phyloP scores from a whole-genome alignment of 805 yeast genomes.

The Wickerhamomyces strasburgensis region DNA sequence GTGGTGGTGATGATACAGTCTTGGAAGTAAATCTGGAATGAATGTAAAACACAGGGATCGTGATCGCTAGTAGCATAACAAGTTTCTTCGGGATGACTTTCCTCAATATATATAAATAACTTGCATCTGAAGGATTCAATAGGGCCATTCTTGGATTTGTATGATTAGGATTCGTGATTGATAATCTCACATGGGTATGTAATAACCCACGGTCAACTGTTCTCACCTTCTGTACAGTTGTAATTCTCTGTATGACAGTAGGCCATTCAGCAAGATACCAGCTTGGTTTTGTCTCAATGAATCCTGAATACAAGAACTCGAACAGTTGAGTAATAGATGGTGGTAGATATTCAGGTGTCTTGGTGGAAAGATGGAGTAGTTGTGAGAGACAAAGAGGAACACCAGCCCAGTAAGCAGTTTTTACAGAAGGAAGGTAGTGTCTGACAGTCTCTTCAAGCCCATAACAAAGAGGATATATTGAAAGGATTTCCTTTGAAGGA shows the following conservation, averaged over 20 bases:
- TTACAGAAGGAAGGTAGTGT: neutral
- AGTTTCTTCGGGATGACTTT: constrained; percentile 12
- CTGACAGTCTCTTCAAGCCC: constrained; percentile 12
- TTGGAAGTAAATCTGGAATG: neutral
- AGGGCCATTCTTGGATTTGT: constrained; percentile 9
- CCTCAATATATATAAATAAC: constrained; percentile 3
- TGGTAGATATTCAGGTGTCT: constrained; percentile 16
- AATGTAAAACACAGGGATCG: constrained; percentile 11
- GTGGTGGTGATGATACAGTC: neutral
- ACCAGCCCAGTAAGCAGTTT: constrained; percentile 12
- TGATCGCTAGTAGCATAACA: neutral
- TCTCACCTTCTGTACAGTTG: constrained; percentile 2
- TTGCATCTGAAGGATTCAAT: constrained; percentile 16
- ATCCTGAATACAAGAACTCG: constrained; percentile 8
- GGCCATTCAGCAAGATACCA: constrained; percentile 13
- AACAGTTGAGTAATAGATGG: constrained; percentile 1
- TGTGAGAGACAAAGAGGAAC: constrained; percentile 16
- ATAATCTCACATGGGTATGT: constrained; percentile 6
- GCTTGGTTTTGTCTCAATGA: constrained; percentile 14
- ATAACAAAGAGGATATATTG: constrained; percentile 12
- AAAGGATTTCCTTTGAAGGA: constrained; percentile 9
- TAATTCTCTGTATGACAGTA: constrained; percentile 5
- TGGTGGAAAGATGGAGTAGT: constrained; percentile 11
- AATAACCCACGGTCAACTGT: constrained; percentile 13
- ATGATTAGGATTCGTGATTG: constrained; percentile 12